phyloP scores from a whole-genome alignment of 2,329 filamentous ascomycete species.

The Aspergillus neotritici region DNA sequence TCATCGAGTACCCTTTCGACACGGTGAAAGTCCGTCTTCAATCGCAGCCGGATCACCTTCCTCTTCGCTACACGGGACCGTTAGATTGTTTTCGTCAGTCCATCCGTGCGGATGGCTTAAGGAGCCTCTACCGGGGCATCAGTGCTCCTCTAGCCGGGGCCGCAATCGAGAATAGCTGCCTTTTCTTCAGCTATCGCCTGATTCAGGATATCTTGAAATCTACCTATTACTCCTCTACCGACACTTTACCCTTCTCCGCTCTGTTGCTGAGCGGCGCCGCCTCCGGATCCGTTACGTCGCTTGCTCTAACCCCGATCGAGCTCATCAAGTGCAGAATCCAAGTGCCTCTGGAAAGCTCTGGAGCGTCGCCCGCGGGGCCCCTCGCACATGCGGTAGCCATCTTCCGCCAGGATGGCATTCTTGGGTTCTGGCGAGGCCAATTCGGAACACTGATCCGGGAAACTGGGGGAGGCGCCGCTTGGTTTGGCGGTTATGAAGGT shows the following conservation, averaged over 20 bases:
- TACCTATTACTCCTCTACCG: slow-evolving; percentile 50
- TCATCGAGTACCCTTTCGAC: slow-evolving; percentile 97
- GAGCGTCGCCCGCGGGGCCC: slow-evolving; percentile 53
- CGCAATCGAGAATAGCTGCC: slow-evolving; percentile 81
- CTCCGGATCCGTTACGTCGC: slow-evolving; percentile 80
- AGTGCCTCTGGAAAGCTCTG: slow-evolving; percentile 51
- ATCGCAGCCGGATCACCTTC: slow-evolving; percentile 81
- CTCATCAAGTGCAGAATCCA: slow-evolving; percentile 99
- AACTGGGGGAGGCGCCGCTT: slow-evolving; percentile 85
- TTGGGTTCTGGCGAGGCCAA: slow-evolving; percentile 93
- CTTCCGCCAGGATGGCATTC: slow-evolving; percentile 73
- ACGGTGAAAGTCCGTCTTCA: slow-evolving; percentile 96
- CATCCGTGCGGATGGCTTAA: slow-evolving; percentile 68
- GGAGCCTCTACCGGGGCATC: slow-evolving; percentile 84
- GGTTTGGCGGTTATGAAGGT: slow-evolving; percentile 90
- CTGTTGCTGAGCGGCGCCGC: slow-evolving; percentile 77
- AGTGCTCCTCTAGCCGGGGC: slow-evolving; percentile 86
- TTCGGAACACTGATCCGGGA: slow-evolving; percentile 89
- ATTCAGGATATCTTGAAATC: slow-evolving; percentile 59
- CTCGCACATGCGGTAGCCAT: slow-evolving; percentile 69
- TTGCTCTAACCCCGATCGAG: slow-evolving; percentile 90
- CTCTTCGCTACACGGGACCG: slow-evolving; percentile 76
- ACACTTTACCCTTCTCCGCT: slow-evolving; percentile 65
- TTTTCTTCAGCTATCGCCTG: slow-evolving; percentile 86
- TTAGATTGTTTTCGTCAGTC: slow-evolving; percentile 91